A percentile compares a stretch with the other conserved stretches of the same genome.
phyloP scores from a whole-genome alignment of 176 grass and related monocot genomes.

The Cenchrus fungigraminus region DNA sequence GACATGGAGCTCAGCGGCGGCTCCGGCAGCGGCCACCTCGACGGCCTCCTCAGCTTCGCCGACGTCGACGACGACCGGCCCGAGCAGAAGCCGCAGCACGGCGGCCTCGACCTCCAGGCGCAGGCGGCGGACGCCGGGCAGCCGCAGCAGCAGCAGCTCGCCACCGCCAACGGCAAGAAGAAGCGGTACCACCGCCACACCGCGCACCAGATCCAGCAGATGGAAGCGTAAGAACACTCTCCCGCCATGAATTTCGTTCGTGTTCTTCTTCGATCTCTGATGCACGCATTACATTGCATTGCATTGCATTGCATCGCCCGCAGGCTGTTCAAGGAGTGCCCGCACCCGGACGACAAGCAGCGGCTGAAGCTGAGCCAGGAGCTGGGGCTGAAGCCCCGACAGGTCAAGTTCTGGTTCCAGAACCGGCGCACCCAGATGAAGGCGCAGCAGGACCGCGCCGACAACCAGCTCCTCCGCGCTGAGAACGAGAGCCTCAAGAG shows the following conservation, averaged over 20 bases:
- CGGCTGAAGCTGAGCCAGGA: constrained; percentile 93
- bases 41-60: constrained; percentile 76
- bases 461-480: constrained; percentile 78
- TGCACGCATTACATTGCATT: no score
- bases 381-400: constrained; percentile 86
- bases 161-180: constrained; percentile 60
- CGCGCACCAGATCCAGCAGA: constrained; percentile 96
- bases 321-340: constrained; percentile 99
- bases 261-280: background rate
- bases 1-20: constrained; percentile 70
- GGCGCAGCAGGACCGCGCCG: constrained; percentile 92
- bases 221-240: constrained; percentile 75
- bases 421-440: constrained; percentile 99
- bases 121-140: no score
- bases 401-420: constrained; percentile 99
- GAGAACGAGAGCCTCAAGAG: constrained; percentile 94
- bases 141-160: constrained; percentile 1
- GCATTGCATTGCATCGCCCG: background rate
- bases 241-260: background rate
- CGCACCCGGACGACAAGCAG: constrained; percentile 99
- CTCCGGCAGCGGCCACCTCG: constrained; percentile 80
- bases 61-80: constrained; percentile 69
- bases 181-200: constrained; percentile 99
- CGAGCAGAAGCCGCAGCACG: constrained; percentile 55
- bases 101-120: constrained; percentile 29